phyloP scores from a whole-genome alignment of 495 filamentous ascomycete species.

The Penicillium bialowiezense region DNA sequence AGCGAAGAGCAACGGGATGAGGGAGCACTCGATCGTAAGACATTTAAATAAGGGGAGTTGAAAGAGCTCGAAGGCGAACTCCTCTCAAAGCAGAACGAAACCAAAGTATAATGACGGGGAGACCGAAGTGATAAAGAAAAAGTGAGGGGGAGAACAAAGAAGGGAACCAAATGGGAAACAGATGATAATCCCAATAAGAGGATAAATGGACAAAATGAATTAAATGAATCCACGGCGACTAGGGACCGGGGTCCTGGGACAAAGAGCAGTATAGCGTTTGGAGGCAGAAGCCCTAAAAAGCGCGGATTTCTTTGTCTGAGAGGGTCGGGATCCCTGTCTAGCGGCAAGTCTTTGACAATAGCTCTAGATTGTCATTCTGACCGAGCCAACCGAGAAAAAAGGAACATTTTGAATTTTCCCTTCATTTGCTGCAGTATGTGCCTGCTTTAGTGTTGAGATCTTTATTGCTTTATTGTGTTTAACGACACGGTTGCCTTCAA shows the following conservation, averaged over 20 bases:
- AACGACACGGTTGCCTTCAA: background rate
- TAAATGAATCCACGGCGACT: background rate
- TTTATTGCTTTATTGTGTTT: too few species aligned
- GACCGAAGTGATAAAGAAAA: constrained; percentile 9
- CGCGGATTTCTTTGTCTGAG: constrained; percentile 16
- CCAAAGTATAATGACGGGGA: constrained; percentile 13
- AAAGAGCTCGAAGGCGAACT: constrained; percentile 8
- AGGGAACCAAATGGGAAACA: background rate
- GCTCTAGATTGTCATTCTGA: constrained; percentile 17
- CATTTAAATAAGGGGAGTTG: constrained; percentile 39
- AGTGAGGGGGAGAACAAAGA: constrained; percentile 11
- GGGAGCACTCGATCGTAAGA: constrained; percentile 58
- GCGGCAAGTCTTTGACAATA: constrained; percentile 31
- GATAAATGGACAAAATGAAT: background rate
- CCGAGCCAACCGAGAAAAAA: constrained; percentile 27
- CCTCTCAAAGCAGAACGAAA: constrained; percentile 12
- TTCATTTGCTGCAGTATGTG: too few species aligned
- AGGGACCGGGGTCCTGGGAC: too few species aligned
- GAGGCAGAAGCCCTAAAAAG: constrained; percentile 2
- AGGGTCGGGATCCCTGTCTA: constrained; percentile 10
- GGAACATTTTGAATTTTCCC: too few species aligned
- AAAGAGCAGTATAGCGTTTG: constrained; percentile 21
- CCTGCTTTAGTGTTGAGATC: too few species aligned
- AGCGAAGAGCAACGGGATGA: constrained; percentile 43
- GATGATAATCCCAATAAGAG: constrained; percentile 6